Conservation (phyloP, 2,329 filamentous ascomycete species). For the Cryphonectria naterciae region DNA sequence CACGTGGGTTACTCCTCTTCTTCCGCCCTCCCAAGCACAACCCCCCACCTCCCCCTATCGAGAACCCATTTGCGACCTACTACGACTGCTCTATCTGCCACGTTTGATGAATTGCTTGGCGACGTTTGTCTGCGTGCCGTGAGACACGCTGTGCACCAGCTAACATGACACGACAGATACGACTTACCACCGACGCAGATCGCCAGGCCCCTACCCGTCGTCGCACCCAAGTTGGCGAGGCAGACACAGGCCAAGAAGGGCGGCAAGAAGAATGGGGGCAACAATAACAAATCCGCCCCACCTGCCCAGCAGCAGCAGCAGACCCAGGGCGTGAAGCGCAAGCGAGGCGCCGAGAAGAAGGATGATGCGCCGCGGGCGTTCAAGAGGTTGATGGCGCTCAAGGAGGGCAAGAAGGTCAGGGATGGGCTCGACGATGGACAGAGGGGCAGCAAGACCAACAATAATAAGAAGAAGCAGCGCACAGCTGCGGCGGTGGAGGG, state of each 20-base stretch:
- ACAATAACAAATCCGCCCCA: slow-evolving; percentile 40
- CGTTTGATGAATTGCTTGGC: background rate
- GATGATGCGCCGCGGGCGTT: slow-evolving; percentile 92
- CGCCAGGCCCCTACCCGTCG: slow-evolving; percentile 56
- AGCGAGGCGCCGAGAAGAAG: slow-evolving; percentile 47
- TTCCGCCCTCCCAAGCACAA: background rate
- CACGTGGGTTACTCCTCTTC: slow-evolving; percentile 44
- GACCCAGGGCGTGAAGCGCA: slow-evolving; percentile 54
- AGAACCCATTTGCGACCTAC: background rate
- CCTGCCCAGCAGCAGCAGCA: slow-evolving; percentile 25
- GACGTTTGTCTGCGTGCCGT: too few relatives aligned
- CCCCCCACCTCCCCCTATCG: background rate
- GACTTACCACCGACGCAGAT: slow-evolving; percentile 54
- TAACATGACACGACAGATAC: slow-evolving; percentile 42
- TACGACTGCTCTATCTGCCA: slow-evolving; percentile 1
- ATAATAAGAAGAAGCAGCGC: slow-evolving; percentile 40
- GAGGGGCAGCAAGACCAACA: slow-evolving; percentile 26
- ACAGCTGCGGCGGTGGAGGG: slow-evolving; percentile 7
- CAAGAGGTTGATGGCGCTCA: slow-evolving; percentile 78
- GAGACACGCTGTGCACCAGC: slow-evolving; percentile 1
- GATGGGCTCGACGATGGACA: slow-evolving; percentile 74
- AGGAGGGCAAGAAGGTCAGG: slow-evolving; percentile 62
- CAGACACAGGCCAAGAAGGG: slow-evolving; percentile 15
- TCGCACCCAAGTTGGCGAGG: slow-evolving; percentile 34
- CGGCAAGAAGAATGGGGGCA: slow-evolving; percentile 47